Conservation (phyloP, 345 rosid species). For the Aquilaria yunnanensis region DNA sequence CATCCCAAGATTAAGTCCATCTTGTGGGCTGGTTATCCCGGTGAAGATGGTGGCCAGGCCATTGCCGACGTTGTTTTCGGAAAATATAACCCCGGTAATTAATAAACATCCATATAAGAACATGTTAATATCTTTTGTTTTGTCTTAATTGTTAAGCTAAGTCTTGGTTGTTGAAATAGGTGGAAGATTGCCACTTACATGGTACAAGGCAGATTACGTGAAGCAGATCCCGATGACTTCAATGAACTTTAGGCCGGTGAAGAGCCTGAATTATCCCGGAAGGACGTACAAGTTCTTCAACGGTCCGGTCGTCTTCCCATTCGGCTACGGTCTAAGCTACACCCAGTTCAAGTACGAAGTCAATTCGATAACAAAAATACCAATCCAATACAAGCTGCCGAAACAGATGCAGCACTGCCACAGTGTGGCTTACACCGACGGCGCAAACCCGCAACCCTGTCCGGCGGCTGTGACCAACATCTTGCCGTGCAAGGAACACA, state of each 20-base stretch:
- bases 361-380: background rate
- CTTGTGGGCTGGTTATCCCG: conserved; percentile 52
- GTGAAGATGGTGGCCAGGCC: conserved; percentile 37
- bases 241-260: conserved; percentile 25
- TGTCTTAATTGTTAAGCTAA: background rate
- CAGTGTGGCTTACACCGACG: background rate
- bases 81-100: conserved; percentile 33
- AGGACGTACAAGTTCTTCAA: conserved; percentile 37
- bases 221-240: conserved; percentile 35
- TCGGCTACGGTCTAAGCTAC: conserved; percentile 40
- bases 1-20: conserved; percentile 20
- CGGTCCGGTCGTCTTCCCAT: conserved; percentile 39
- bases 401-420: background rate
- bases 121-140: too few relatives aligned
- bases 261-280: conserved; percentile 22
- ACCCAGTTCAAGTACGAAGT: conserved; percentile 14
- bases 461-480: background rate
- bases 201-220: conserved; percentile 20
- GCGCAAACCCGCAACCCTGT: background rate
- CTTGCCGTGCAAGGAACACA: background rate
- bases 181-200: conserved; percentile 38
- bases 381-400: background rate
- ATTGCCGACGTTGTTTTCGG: conserved; percentile 45
- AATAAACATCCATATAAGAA: background rate
- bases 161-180: conserved; percentile 13